Base-by-base conservation (phyloP, 2,329 filamentous ascomycete species). In the Neophaeococcomyces aloes region DNA sequence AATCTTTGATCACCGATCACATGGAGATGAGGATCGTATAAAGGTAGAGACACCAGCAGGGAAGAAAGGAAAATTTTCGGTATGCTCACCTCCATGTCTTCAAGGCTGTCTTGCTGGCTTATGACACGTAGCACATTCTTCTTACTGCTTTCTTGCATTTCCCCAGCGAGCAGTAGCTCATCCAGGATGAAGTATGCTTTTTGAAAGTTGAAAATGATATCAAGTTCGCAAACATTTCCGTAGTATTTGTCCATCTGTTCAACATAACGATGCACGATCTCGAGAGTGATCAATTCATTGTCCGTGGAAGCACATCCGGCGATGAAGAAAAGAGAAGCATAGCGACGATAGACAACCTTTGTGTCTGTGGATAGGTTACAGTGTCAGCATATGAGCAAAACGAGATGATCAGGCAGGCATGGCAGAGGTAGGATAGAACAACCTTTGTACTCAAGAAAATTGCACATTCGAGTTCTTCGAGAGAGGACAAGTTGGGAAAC, bases 221-320 rank as follows among this genome's bases (percentile, higher is more conserved):
- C 88, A 53, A 98, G 78, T 70, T 98, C 91, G 79, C 91, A 98
- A 48, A 98, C 91, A 65, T 98, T 98, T 65, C 91, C 91, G 66
- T 96, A 98, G 72, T 98, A 98, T 66, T 98, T 98, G 75, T 98
- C 91, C 91, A 98, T 98, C 69, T 98, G 91, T 67, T 98, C 91
- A 61, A 98, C 91, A 64, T 98, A 98, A 67, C 91, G 86, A 66
- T 98, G 91, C 59, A 98, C 93, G 61, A 98, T 87, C 66, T 98
- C 91, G 61, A 98, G 86, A 18, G 86, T 94, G 64, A 96, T 95
- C 61, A 98, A 72, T 64, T 98, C 91, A 67, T 98, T 98, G 67
- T 98, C 91, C 51, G 86, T 87, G n/a, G 88, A 88, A 42, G 87
- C 82, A 70, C 87, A 94, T 58, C 91, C 91, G 59, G 89, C 88